Conservation (phyloP, 2,329 filamentous ascomycete genomes). For the Colletotrichum filicis region DNA sequence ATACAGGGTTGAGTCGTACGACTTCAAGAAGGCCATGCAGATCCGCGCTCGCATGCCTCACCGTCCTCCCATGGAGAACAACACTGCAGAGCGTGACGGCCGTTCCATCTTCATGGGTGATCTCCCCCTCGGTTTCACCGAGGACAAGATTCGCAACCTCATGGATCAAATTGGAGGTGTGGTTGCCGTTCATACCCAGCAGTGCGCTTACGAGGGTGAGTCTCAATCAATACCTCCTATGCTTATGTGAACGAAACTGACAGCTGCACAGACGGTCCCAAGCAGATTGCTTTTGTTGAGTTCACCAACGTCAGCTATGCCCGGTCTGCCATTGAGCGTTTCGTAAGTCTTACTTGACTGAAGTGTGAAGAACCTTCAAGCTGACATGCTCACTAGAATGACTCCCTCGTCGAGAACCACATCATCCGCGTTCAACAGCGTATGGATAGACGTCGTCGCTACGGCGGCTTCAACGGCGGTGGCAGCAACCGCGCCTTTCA, state of each 20-base stretch:
- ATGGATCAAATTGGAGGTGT: slow-evolving; percentile 53
- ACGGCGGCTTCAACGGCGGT: background rate
- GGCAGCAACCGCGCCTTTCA: background rate
- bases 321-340: slow-evolving; percentile 46
- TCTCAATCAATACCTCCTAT: background rate
- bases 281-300: slow-evolving; percentile 51
- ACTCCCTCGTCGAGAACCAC: slow-evolving; percentile 43
- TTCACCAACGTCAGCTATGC: slow-evolving; percentile 50
- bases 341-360: slow-evolving; percentile 41
- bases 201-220: slow-evolving; percentile 24
- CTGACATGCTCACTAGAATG: slow-evolving; percentile 43
- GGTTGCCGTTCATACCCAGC: slow-evolving; percentile 43
- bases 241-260: background rate
- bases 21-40: slow-evolving; percentile 39
- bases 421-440: slow-evolving; percentile 50
- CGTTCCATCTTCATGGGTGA: slow-evolving; percentile 61
- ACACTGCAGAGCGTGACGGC: slow-evolving; percentile 50
- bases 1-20: slow-evolving; percentile 44
- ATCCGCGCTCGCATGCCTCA: slow-evolving; percentile 30
- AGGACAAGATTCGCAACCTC: slow-evolving; percentile 49
- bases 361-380: background rate
- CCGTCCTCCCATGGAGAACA: slow-evolving; percentile 44
- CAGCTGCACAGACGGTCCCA: slow-evolving; percentile 17
- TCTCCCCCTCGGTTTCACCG: slow-evolving; percentile 50
- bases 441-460: slow-evolving; percentile 21